Conservation (phyloP, 768 basidiomycete genomes). For the Tulasnella sp. region DNA sequence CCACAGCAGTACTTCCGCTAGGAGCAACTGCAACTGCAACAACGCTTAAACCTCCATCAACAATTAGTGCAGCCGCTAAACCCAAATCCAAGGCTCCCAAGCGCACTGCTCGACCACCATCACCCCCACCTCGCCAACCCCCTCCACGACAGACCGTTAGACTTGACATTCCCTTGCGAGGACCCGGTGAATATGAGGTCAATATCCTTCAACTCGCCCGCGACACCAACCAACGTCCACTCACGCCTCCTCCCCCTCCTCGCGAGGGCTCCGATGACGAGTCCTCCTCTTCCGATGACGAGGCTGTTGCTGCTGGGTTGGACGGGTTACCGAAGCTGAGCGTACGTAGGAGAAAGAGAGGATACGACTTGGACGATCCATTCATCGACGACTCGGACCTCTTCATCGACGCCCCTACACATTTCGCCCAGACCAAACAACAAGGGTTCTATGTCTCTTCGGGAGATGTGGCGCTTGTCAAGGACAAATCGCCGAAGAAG, state of each 20-base stretch:
- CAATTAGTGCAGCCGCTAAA: slow-evolving; percentile 26
- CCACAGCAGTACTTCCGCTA: not conserved
- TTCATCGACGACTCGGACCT: slow-evolving; percentile 98
- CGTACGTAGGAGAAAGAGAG: slow-evolving; percentile 41
- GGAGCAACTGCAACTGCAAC: not conserved
- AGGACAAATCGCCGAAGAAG: slow-evolving; percentile 42
- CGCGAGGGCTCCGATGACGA: slow-evolving; percentile 32
- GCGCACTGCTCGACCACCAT: slow-evolving; percentile 39
- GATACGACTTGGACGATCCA: slow-evolving; percentile 85
- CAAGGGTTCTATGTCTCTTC: slow-evolving; percentile 87
- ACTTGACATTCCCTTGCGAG: slow-evolving; percentile 58
- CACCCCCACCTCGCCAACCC: slow-evolving; percentile 44
- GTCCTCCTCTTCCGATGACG: slow-evolving; percentile 23
- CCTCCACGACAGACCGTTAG: slow-evolving; percentile 49
- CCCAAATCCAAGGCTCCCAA: slow-evolving; percentile 41
- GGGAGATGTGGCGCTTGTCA: slow-evolving; percentile 78
- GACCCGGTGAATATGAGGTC: slow-evolving; percentile 65
- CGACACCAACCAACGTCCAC: slow-evolving; percentile 51
- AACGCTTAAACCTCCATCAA: not conserved
- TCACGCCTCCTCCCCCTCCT: slow-evolving; percentile 40
- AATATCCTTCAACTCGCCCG: slow-evolving; percentile 50
- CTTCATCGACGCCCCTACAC: slow-evolving; percentile 80
- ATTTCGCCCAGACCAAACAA: slow-evolving; percentile 84
- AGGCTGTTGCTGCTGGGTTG: slow-evolving; percentile 3
- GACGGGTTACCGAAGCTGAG: slow-evolving; percentile 6